Evolutionary conservation across 805 yeast genomes (phyloP).

Genomic region (baker's yeast (Saccharomyces cerevisiae)): DNA sequence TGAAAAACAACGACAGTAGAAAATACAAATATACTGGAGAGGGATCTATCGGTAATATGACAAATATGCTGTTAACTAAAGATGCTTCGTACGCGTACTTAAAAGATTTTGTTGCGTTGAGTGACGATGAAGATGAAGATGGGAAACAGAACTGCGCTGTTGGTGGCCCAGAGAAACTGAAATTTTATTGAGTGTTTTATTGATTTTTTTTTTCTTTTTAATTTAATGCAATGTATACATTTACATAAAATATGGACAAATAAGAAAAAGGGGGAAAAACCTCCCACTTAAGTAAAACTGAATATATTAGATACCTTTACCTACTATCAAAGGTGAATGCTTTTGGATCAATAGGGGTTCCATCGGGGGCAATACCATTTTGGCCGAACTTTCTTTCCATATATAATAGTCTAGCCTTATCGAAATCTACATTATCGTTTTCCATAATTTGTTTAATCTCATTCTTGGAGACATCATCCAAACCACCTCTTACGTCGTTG

Average conservation of each 20-base stretch:
- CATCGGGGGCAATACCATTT: constrained; percentile 55
- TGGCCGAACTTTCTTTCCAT: constrained; percentile 38
- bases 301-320: background rate
- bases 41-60: background rate
- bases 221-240: constrained; percentile 1
- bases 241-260: background rate
- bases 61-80: constrained; percentile 5
- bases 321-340: constrained; percentile 40
- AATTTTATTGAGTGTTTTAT: background rate
- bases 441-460: constrained; percentile 50
- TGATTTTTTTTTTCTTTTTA: constrained; percentile 4
- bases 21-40: too few relatives aligned
- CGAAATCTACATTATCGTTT: constrained; percentile 44
- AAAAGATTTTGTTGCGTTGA: constrained; percentile 25
- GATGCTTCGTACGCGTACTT: constrained; percentile 41
- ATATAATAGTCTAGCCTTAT: constrained; percentile 56
- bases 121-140: constrained; percentile 7
- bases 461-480: constrained; percentile 46
- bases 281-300: background rate
- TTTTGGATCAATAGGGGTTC: constrained; percentile 60
- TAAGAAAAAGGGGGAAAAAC: background rate
- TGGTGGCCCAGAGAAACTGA: constrained; percentile 15
- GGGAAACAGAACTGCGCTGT: constrained; percentile 9
- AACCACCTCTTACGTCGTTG: constrained; percentile 53
- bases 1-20: background rate